Percentiles rank a stretch among this genome's conserved stretches.
These are phyloP conservation scores for Globisporangium canariense DNA, from an alignment of 352 stramenopile genomes.

Conservation along the genomic window DNA sequence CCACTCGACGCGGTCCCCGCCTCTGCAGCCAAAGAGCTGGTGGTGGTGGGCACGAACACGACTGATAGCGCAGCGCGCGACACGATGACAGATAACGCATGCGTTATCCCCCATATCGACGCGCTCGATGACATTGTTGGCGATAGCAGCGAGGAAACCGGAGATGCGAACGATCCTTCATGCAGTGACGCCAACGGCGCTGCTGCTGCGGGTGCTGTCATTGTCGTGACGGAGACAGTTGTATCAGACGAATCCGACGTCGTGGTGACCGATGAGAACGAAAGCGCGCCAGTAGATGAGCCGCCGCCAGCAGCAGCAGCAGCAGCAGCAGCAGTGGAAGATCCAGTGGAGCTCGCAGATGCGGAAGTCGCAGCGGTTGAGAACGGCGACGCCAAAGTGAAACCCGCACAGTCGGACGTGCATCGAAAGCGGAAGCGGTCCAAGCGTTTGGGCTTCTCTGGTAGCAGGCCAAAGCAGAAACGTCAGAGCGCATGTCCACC, in stretches of 20 bases:
- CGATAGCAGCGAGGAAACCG: neutral
- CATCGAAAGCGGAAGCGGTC: slow-evolving; percentile 39
- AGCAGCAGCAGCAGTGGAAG: no score
- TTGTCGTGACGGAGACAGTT: neutral
- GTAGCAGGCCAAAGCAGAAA: slow-evolving; percentile 18
- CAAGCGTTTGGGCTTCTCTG: slow-evolving; percentile 39
- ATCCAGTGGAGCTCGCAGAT: neutral
- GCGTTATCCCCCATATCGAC: neutral
- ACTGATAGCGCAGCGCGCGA: neutral
- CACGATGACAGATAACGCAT: neutral
- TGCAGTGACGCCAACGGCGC: neutral
- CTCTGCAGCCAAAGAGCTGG: slow-evolving; percentile 1
- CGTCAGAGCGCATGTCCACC: slow-evolving; percentile 13
- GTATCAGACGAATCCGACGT: slow-evolving; percentile 13
- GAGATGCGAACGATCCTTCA: neutral
- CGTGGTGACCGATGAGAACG: slow-evolving; percentile 8
- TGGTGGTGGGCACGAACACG: neutral
- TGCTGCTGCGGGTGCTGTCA: neutral
- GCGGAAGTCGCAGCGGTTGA: neutral
- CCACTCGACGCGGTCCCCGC: neutral
- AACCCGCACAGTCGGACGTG: neutral
- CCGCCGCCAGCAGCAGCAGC: neutral
- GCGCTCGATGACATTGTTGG: neutral
- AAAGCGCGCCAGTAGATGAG: slow-evolving; percentile 8
- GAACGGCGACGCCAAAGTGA: neutral